phyloP scores from a whole-genome alignment of 2,329 filamentous ascomycete genomes.

The Aspergillus bombycis region DNA sequence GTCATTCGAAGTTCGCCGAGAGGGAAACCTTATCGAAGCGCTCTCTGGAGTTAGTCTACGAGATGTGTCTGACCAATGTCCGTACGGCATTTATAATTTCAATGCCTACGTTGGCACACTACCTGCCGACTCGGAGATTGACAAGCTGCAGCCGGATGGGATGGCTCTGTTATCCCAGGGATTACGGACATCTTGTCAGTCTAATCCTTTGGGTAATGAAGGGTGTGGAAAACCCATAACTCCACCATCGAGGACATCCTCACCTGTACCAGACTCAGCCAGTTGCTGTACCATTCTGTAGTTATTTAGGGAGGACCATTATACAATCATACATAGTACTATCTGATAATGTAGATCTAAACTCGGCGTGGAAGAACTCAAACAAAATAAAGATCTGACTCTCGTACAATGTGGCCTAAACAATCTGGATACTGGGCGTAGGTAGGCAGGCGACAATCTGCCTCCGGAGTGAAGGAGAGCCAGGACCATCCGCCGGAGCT shows the following conservation, averaged over 20 bases:
- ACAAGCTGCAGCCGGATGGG: neutral
- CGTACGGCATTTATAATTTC: conserved; percentile 59
- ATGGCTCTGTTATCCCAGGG: neutral
- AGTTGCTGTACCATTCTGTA: neutral
- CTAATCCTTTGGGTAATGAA: neutral
- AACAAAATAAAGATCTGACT: no score
- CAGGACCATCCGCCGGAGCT: no score
- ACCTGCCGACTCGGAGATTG: neutral
- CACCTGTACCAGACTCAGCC: neutral
- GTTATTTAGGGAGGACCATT: no score
- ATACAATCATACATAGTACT: no score
- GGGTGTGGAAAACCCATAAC: neutral
- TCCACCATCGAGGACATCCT: neutral
- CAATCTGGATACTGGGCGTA: no score
- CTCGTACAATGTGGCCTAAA: no score
- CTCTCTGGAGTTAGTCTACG: conserved; percentile 53
- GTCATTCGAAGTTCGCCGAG: conserved; percentile 51
- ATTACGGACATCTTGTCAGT: neutral
- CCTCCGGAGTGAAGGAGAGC: no score
- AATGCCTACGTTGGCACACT: conserved; percentile 46
- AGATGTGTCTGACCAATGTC: conserved; percentile 54
- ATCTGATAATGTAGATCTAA: no score
- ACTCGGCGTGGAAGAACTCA: no score
- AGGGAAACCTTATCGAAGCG: conserved; percentile 38
- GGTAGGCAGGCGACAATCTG: no score